These are phyloP conservation scores for Didymella keratinophila DNA, from an alignment of 2,329 filamentous ascomycete species.

Conservation along the genomic window DNA sequence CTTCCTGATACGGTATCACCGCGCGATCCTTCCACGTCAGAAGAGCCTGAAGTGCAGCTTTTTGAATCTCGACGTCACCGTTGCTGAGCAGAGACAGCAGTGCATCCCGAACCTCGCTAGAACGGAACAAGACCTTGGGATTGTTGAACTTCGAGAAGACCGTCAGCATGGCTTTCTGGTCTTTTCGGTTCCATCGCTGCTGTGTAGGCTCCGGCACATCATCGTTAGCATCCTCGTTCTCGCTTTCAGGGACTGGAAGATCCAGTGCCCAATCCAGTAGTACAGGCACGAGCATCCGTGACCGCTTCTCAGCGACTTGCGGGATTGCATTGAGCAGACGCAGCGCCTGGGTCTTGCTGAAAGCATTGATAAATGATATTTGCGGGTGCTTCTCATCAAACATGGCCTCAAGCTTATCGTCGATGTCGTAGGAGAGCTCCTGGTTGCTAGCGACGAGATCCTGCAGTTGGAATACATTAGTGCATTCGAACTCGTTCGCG, in stretches of 20 bases:
- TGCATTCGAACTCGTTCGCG: constrained; percentile 83
- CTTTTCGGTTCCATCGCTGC: constrained; percentile 72
- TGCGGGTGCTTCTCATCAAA: constrained; percentile 72
- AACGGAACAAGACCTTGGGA: constrained; percentile 81
- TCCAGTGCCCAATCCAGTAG: constrained; percentile 77
- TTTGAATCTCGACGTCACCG: constrained; percentile 90
- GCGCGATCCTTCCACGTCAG: constrained; percentile 86
- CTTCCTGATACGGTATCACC: constrained; percentile 81
- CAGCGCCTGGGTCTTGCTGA: constrained; percentile 78
- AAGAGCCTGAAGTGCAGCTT: constrained; percentile 81
- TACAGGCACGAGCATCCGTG: constrained; percentile 82
- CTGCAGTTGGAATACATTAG: constrained; percentile 68
- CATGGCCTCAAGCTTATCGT: constrained; percentile 65
- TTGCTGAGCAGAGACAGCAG: constrained; percentile 81
- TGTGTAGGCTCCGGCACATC: constrained; percentile 17
- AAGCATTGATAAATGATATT: constrained; percentile 60
- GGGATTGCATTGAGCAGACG: constrained; percentile 78
- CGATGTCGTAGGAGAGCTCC: constrained; percentile 25
- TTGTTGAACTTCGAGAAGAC: constrained; percentile 88
- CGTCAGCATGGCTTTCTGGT: constrained; percentile 82
- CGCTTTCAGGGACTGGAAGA: constrained; percentile 20
- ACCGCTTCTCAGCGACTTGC: constrained; percentile 82
- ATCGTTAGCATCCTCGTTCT: constrained; percentile 24
- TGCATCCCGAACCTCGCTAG: constrained; percentile 76
- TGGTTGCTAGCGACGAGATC: constrained; percentile 28